These are phyloP conservation scores for Jasminum sambac DNA, from an alignment of 257 asterid genomes.

Conservation along the genomic window DNA sequence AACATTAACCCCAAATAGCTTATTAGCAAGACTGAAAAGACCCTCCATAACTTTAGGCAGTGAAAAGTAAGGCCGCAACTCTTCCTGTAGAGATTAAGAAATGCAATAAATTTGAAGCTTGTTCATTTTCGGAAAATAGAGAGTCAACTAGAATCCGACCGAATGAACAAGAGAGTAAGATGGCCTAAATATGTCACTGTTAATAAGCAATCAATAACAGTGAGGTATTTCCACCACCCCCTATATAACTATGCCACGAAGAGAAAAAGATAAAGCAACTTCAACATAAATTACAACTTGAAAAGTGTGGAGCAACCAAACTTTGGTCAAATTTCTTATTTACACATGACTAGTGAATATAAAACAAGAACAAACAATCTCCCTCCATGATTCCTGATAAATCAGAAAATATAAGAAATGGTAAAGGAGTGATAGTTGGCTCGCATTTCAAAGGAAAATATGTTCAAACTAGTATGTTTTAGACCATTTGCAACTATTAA, in stretches of 20 bases:
- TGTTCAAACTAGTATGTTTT: neutral
- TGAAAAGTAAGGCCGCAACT: slow-evolving; percentile 92
- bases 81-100: slow-evolving; percentile 66
- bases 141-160: slow-evolving; percentile 11
- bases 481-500: no score
- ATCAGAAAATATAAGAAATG: neutral
- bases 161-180: neutral
- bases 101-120: slow-evolving; percentile 22
- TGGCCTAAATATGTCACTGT: neutral
- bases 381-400: neutral
- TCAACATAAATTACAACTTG: slow-evolving; percentile 3
- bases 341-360: slow-evolving; percentile 5
- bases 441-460: slow-evolving; percentile 10
- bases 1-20: slow-evolving; percentile 66
- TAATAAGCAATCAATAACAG: slow-evolving; percentile 5
- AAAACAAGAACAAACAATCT: slow-evolving; percentile 2
- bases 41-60: slow-evolving; percentile 98
- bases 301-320: slow-evolving; percentile 4
- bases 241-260: neutral
- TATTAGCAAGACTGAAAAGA: slow-evolving; percentile 79
- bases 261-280: neutral
- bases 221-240: slow-evolving; percentile 14
- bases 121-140: slow-evolving; percentile 8
- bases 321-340: neutral
- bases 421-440: neutral